Conservation (phyloP, 129 eudicot genomes). For the Sambucus nigra region DNA sequence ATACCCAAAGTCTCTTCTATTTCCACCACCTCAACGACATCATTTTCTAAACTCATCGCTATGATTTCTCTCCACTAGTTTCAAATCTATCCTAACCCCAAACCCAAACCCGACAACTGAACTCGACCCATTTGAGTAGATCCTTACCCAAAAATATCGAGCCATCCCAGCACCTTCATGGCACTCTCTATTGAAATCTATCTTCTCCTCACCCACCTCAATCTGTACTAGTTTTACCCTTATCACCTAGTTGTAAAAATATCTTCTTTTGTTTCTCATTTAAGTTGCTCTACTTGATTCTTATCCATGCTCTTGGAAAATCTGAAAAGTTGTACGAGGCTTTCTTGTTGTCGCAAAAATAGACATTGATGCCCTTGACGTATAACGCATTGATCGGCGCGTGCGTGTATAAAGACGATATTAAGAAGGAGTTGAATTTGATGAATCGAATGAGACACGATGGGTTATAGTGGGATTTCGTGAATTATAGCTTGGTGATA, state of each 20-base stretch:
- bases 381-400: conserved; percentile 85
- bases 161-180: conserved; percentile 75
- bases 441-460: conserved; percentile 71
- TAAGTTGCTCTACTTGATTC: conserved; percentile 64
- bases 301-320: conserved; percentile 63
- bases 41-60: conserved; percentile 36
- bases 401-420: conserved; percentile 73
- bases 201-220: conserved; percentile 48
- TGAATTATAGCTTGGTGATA: conserved; percentile 68
- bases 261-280: conserved; percentile 71
- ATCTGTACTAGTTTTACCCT: conserved; percentile 41
- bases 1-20: conserved; percentile 15
- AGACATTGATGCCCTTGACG: conserved; percentile 62
- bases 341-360: conserved; percentile 68
- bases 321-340: conserved; percentile 84
- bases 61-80: conserved; percentile 86
- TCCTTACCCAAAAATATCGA: conserved; percentile 63
- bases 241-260: conserved; percentile 66
- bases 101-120: conserved; percentile 29
- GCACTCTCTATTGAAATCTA: conserved; percentile 75
- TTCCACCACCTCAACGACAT: conserved; percentile 24
- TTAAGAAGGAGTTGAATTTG: conserved; percentile 70
- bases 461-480: conserved; percentile 65
- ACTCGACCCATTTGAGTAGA: conserved; percentile 47
- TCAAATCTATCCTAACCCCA: conserved; percentile 60